phyloP scores from a whole-genome alignment of 169 alveolate genomes.

The Cyclospora cayetanensis region DNA sequence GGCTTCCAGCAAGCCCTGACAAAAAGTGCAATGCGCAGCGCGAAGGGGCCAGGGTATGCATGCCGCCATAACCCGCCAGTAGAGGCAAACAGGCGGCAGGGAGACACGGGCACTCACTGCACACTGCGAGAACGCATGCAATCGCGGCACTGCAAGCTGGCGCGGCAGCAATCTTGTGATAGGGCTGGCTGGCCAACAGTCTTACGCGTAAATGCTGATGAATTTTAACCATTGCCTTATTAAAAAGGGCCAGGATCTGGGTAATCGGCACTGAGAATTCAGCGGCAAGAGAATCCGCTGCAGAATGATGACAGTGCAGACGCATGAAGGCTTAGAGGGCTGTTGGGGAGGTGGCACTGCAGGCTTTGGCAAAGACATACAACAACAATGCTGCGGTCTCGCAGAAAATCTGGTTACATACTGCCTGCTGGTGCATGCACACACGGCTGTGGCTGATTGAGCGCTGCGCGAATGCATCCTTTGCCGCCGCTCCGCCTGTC shows the following conservation, averaged over 20 bases:
- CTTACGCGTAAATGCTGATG: constrained; percentile 57
- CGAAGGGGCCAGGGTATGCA: not conserved
- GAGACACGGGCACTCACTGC: not conserved
- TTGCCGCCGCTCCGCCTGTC: not conserved
- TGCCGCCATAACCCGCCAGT: not conserved
- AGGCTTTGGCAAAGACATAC: too few relatives aligned
- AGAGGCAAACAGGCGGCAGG: not conserved
- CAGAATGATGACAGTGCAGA: too few relatives aligned
- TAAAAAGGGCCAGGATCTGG: constrained; percentile 77
- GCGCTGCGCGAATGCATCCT: too few relatives aligned
- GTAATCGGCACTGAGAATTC: constrained; percentile 75
- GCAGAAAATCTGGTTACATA: too few relatives aligned
- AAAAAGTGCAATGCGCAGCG: not conserved
- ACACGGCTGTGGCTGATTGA: too few relatives aligned
- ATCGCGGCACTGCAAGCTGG: not conserved
- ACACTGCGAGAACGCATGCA: not conserved
- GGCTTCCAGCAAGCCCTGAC: constrained; percentile 36
- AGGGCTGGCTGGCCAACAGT: not conserved
- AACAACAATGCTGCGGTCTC: too few relatives aligned
- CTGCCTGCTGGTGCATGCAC: too few relatives aligned
- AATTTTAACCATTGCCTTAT: constrained; percentile 71
- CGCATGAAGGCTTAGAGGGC: too few relatives aligned
- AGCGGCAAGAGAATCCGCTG: constrained; percentile 66
- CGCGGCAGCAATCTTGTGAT: not conserved
- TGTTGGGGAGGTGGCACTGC: too few relatives aligned